Conservation (phyloP, 2,329 filamentous ascomycete genomes). For the Cercospora sp. region DNA sequence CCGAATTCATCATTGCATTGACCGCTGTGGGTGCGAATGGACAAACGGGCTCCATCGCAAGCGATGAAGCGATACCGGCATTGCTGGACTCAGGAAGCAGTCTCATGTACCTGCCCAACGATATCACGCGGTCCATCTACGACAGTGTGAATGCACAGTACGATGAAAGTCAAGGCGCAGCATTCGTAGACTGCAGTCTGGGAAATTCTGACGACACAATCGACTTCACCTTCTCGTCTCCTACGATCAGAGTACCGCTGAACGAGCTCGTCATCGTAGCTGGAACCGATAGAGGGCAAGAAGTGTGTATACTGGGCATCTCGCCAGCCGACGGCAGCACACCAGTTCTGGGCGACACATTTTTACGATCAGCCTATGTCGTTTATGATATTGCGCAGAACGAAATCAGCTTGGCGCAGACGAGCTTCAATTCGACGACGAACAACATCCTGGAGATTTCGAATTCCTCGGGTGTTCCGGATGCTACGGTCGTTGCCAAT, state of each 20-base stretch:
- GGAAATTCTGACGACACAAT: slow-evolving; percentile 53
- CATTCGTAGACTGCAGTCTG: slow-evolving; percentile 56
- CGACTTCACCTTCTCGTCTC: slow-evolving; percentile 59
- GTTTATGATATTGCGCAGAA: slow-evolving; percentile 63
- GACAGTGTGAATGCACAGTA: slow-evolving; percentile 45
- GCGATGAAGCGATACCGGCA: slow-evolving; percentile 52
- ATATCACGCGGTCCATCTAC: slow-evolving; percentile 54
- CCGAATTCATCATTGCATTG: slow-evolving; percentile 56
- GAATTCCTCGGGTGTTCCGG: slow-evolving; percentile 53
- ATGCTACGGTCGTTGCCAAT: slow-evolving; percentile 53
- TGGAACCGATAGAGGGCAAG: slow-evolving; percentile 44
- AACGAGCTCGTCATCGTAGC: slow-evolving; percentile 58
- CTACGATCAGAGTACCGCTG: slow-evolving; percentile 57
- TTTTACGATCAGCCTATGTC: slow-evolving; percentile 63
- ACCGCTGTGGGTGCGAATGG: slow-evolving; percentile 50
- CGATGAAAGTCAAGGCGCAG: slow-evolving; percentile 45
- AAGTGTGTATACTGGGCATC: slow-evolving; percentile 55
- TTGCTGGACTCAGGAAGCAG: slow-evolving; percentile 77
- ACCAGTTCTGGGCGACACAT: slow-evolving; percentile 61
- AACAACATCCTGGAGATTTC: slow-evolving; percentile 58
- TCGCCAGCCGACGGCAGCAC: slow-evolving; percentile 51
- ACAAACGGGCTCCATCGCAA: slow-evolving; percentile 46
- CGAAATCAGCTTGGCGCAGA: slow-evolving; percentile 62
- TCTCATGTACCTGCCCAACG: slow-evolving; percentile 66
- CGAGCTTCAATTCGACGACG: slow-evolving; percentile 59